Base-by-base conservation (phyloP, 305 asterid species). In the Lippia alba region DNA sequence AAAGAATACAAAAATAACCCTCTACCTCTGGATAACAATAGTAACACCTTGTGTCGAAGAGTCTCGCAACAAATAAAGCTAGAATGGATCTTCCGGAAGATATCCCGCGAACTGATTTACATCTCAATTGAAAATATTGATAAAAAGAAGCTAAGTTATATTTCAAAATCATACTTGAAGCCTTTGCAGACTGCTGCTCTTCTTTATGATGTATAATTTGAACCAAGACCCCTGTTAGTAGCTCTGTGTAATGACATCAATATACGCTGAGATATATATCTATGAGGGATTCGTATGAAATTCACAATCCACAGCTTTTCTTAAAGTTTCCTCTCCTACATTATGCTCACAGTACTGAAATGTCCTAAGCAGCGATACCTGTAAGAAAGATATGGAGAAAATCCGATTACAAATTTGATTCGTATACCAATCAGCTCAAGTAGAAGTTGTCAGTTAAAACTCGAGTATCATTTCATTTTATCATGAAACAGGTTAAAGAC, bases 351-450 rank as follows among this genome's bases (percentile, higher is more conserved):
- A 79, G 55, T 61, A 69, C 79, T 76, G 76, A 80, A 57, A 61
- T 65, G 61, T 70, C 85, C 85, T 83, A 86, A 58, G 91, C 79
- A 57, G 91, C 91, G 64, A 86, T 81, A 71, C 91, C 91, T 86
- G 91, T 24, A 62, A 77, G 54, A 66, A 77, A 70, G 62, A 57
- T 56, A 71, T 40, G 67, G 69, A 70, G 19, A 67, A 14, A 62
- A 33, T 5, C 49, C 18, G 30, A 70, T 36, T 36, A 48, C 17
- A 46, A 4, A 24, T 53, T 53, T 24, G 59, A 66, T 60, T 36
- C 56, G n/a, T n/a, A 34, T 2, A 34, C 40, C 40, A 34, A 34
- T 34, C 9, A 8, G 41, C 41, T 36, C 41, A 36, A 24, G 30
- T 24, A 24, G 30, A 24, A 24, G 2, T 24, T 24, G 30, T 24